phyloP scores from a whole-genome alignment of 23 red algal genomes.

The Gracilaria caudata region DNA sequence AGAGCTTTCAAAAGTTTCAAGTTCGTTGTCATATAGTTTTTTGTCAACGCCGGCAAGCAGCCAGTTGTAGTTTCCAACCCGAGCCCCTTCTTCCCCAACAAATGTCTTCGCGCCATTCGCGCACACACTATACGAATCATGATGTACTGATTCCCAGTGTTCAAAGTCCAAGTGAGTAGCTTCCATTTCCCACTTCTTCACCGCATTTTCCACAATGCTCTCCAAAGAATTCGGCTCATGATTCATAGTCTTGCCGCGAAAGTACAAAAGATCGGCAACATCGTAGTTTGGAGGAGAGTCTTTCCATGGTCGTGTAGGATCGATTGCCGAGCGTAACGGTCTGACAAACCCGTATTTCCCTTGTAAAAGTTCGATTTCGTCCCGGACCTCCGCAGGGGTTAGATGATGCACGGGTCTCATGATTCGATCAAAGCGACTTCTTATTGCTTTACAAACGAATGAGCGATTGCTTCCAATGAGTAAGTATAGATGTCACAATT shows the following conservation, averaged over 20 bases:
- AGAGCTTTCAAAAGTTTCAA: slow-evolving; percentile 43
- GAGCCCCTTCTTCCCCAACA: slow-evolving; percentile 31
- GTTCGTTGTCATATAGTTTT: slow-evolving; percentile 53
- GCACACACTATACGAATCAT: slow-evolving; percentile 51
- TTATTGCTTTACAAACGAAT: background rate
- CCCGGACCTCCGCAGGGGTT: slow-evolving; percentile 4
- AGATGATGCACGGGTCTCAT: slow-evolving; percentile 3
- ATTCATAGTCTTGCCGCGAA: slow-evolving; percentile 41
- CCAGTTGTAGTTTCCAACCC: slow-evolving; percentile 76
- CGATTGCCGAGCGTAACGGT: slow-evolving; percentile 47
- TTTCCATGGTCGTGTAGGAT: slow-evolving; percentile 31
- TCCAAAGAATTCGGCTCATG: slow-evolving; percentile 46
- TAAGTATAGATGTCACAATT: no score
- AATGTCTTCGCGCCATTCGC: slow-evolving; percentile 63
- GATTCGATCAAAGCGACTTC: background rate
- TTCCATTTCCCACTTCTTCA: slow-evolving; percentile 78
- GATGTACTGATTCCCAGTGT: slow-evolving; percentile 49
- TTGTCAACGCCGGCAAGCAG: slow-evolving; percentile 54
- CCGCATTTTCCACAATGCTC: slow-evolving; percentile 62
- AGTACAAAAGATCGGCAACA: slow-evolving; percentile 55
- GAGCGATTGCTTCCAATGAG: no score
- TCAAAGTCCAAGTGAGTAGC: slow-evolving; percentile 54
- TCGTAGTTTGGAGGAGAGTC: slow-evolving; percentile 46
- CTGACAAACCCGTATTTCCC: slow-evolving; percentile 37
- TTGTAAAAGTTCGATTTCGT: slow-evolving; percentile 11